phyloP scores from a whole-genome alignment of 1,139 yeast genomes.

The Saccharomyces pastorianus region DNA sequence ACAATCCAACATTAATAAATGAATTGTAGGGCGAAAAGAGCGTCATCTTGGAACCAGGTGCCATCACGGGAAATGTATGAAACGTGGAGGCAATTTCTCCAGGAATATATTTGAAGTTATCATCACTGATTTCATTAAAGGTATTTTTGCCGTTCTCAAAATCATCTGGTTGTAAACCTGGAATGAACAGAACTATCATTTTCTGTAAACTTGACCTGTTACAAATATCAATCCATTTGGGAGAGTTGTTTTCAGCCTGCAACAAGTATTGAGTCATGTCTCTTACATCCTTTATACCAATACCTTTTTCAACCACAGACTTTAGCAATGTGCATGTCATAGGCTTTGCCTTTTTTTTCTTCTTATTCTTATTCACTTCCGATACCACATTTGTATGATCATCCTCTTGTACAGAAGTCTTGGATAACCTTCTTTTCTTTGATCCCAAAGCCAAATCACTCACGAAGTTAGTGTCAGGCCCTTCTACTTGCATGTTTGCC shows the following conservation, averaged over 20 bases:
- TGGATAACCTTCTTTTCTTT: not conserved
- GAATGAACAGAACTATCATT: conserved; percentile 55
- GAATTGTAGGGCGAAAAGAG: conserved; percentile 49
- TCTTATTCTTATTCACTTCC: conserved; percentile 29
- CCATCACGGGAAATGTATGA: conserved; percentile 24
- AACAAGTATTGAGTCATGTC: conserved; percentile 44
- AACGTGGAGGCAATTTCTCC: conserved; percentile 31
- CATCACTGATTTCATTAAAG: conserved; percentile 10
- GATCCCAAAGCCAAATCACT: not conserved
- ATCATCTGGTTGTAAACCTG: conserved; percentile 51
- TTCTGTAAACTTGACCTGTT: conserved; percentile 40
- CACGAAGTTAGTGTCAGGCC: not conserved
- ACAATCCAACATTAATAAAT: conserved; percentile 47
- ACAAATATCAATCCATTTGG: conserved; percentile 38
- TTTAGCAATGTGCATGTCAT: conserved; percentile 29
- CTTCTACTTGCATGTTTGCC: not conserved
- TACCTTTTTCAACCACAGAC: conserved; percentile 24
- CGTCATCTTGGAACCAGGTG: conserved; percentile 59
- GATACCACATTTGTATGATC: not conserved
- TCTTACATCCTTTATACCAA: conserved; percentile 41
- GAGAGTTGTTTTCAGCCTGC: conserved; percentile 36
- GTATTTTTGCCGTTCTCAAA: conserved; percentile 27
- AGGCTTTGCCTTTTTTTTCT: conserved; percentile 37
- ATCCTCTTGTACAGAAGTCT: not conserved
- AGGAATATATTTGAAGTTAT: conserved; percentile 28